Conservation (phyloP, 306 rosid species). For the Pterocarpus santalinus region DNA sequence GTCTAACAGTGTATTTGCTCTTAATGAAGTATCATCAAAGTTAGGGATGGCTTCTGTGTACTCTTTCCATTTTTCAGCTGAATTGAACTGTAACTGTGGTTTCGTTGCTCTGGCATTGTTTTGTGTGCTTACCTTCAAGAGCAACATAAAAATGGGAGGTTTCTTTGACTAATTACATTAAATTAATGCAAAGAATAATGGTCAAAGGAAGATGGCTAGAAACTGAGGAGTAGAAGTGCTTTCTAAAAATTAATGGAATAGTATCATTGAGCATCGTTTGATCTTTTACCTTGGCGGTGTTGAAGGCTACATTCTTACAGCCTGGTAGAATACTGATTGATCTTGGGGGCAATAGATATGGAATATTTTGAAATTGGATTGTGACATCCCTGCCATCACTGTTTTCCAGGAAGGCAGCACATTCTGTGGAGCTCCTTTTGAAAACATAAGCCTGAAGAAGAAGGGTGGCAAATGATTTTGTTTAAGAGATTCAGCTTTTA, state of each 20-base stretch:
- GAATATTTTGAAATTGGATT: conserved; percentile 39
- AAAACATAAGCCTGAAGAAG: conserved; percentile 60
- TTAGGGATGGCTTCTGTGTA: conserved; percentile 59
- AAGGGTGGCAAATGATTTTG: conserved; percentile 27
- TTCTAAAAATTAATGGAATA: conserved; percentile 7
- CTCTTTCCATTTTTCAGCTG: conserved; percentile 52
- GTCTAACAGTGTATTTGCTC: conserved; percentile 54
- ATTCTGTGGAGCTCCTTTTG: conserved; percentile 46
- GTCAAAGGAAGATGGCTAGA: neutral
- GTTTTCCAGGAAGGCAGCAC: conserved; percentile 64
- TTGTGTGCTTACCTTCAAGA: conserved; percentile 45
- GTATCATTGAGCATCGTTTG: conserved; percentile 3
- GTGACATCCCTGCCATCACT: conserved; percentile 29
- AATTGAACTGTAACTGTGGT: conserved; percentile 41
- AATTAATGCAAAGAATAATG: conserved; percentile 6
- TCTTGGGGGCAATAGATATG: conserved; percentile 46
- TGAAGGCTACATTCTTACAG: conserved; percentile 58
- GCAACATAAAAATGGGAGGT: conserved; percentile 36
- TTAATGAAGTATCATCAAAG: conserved; percentile 45
- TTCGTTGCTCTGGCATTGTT: conserved; percentile 44
- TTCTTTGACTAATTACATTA: neutral
- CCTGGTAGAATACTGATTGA: conserved; percentile 65
- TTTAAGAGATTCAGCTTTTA: conserved; percentile 16
- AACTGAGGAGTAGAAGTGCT: neutral
- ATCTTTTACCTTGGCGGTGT: conserved; percentile 58